phyloP scores from a whole-genome alignment of 805 yeast species.

The Saccharomycopsis olivae region DNA sequence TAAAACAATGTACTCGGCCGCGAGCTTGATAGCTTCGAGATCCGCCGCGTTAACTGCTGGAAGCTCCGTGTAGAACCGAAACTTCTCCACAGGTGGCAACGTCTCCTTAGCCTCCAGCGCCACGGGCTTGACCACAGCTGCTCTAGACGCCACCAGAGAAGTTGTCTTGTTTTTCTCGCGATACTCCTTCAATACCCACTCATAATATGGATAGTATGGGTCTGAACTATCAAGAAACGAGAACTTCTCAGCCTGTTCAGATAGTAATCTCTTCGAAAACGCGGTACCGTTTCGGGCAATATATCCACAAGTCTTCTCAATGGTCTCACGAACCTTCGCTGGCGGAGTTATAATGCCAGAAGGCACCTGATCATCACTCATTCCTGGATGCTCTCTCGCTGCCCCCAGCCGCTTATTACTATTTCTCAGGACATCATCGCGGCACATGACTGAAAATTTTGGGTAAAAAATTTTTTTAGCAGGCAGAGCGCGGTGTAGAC shows the following conservation, averaged over 20 bases:
- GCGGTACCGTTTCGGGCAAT: constrained; percentile 56
- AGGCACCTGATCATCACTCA: neutral
- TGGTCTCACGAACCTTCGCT: constrained; percentile 36
- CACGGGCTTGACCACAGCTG: too few relatives aligned
- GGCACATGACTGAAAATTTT: too few relatives aligned
- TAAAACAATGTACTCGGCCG: constrained; percentile 61
- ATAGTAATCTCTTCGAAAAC: constrained; percentile 46
- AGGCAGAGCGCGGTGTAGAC: too few relatives aligned
- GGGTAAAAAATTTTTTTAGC: too few relatives aligned
- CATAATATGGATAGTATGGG: constrained; percentile 49
- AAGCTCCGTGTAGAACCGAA: neutral
- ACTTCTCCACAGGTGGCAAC: neutral
- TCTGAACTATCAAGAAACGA: constrained; percentile 48
- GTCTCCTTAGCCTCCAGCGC: neutral
- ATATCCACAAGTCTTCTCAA: constrained; percentile 64
- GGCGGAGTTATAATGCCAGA: constrained; percentile 38
- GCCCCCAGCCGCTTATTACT: too few relatives aligned
- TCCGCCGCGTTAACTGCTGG: constrained; percentile 45
- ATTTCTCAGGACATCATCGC: too few relatives aligned
- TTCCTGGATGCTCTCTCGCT: too few relatives aligned
- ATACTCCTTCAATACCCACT: constrained; percentile 29
- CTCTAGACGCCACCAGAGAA: too few relatives aligned
- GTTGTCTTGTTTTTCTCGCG: constrained; percentile 16
- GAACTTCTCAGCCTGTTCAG: constrained; percentile 40
- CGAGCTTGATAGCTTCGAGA: constrained; percentile 54